These are phyloP conservation scores for Candida palmyrensis DNA, from an alignment of 805 yeast species.

Conservation along the genomic window DNA sequence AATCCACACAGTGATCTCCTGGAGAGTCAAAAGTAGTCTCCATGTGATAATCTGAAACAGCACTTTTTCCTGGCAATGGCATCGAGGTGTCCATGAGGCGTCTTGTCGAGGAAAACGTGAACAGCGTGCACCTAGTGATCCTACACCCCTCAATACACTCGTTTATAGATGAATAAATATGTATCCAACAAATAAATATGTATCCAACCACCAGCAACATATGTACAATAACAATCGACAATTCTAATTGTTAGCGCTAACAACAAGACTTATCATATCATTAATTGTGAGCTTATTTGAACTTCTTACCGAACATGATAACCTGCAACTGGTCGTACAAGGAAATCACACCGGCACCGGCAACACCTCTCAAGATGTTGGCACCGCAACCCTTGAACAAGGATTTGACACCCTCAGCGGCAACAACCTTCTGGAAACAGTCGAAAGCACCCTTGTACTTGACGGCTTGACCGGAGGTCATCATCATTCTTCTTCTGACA, in stretches of 20 bases:
- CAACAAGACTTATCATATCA: neutral
- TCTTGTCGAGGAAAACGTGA: too few relatives aligned
- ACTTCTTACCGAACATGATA: slow-evolving; percentile 93
- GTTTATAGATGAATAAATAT: neutral
- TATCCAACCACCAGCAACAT: slow-evolving; percentile 2
- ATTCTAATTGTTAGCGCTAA: too few relatives aligned
- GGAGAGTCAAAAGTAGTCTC: too few relatives aligned
- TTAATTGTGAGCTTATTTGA: slow-evolving; percentile 45
- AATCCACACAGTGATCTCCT: too few relatives aligned
- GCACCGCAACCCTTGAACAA: slow-evolving; percentile 99
- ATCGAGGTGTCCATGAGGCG: too few relatives aligned
- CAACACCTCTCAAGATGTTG: slow-evolving; percentile 99
- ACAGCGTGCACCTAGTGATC: too few relatives aligned
- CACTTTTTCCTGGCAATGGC: too few relatives aligned
- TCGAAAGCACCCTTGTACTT: slow-evolving; percentile 94
- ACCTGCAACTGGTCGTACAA: slow-evolving; percentile 95
- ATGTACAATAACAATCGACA: slow-evolving; percentile 7
- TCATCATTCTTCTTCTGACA: slow-evolving; percentile 99
- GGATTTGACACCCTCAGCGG: slow-evolving; percentile 90
- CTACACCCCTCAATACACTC: too few relatives aligned
- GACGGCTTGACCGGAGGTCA: slow-evolving; percentile 98
- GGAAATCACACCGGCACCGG: slow-evolving; percentile 99
- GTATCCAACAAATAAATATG: slow-evolving; percentile 4
- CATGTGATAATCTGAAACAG: too few relatives aligned
- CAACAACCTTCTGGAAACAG: slow-evolving; percentile 86